A percentile compares a stretch with the other conserved stretches of the same genome.
Conservation (phyloP, 1,284 basidiomycete species). For the Apiotrichum laibachii region DNA sequence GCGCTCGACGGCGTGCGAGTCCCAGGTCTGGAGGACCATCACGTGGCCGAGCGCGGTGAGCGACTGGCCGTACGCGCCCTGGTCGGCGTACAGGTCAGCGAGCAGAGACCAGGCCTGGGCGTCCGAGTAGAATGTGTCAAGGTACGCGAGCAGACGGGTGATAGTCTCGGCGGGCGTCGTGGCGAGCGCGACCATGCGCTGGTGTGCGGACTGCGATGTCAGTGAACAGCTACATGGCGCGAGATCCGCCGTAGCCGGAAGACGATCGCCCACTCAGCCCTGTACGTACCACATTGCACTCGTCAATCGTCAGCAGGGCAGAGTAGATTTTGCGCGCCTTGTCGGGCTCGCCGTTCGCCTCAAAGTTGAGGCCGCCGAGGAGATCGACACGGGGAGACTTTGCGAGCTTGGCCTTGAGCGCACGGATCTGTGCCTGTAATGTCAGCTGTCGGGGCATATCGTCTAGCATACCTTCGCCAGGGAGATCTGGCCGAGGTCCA, state of each 20-base stretch:
- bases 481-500: constrained; percentile 74
- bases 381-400: constrained; percentile 76
- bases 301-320: constrained; percentile 54
- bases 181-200: constrained; percentile 71
- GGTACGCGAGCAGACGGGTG: constrained; percentile 69
- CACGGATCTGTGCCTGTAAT: constrained; percentile 67
- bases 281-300: not conserved
- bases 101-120: constrained; percentile 89
- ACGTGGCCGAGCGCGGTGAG: constrained; percentile 42
- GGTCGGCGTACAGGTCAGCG: constrained; percentile 79
- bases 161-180: constrained; percentile 60
- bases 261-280: not conserved
- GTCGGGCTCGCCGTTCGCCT: constrained; percentile 59
- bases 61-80: constrained; percentile 61
- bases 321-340: constrained; percentile 57
- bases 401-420: constrained; percentile 70
- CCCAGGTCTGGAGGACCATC: constrained; percentile 41
- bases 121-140: constrained; percentile 92
- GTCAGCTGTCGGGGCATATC: too few relatives aligned
- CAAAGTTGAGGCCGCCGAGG: constrained; percentile 81
- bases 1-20: constrained; percentile 38
- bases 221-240: constrained; percentile 5
- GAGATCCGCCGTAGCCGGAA: not conserved
- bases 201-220: constrained; percentile 66
- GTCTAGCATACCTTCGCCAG: constrained; percentile 63